Base-by-base conservation (phyloP, 2,329 filamentous ascomycete species). In the Fusarium begoniae region DNA sequence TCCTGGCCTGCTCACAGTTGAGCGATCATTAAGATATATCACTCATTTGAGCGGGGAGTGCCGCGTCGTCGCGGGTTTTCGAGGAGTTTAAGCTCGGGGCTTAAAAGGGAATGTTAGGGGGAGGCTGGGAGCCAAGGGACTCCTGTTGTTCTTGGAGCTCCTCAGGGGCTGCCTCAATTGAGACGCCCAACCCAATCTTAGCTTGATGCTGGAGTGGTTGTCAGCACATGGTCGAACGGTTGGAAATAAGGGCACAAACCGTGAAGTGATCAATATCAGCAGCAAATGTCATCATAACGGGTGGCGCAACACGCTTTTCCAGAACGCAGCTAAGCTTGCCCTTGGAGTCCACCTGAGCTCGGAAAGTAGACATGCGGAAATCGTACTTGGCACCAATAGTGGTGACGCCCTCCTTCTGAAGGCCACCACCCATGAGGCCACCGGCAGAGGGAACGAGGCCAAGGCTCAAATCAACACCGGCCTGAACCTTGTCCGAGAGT, bases 321-420 rank as follows among this genome's bases (percentile, higher is more conserved):
- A 98, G 86, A 80, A 98, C 86, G 82, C 94, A 96, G 84, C 93
- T 94, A 70, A 99, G 89, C 87, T 97, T 98, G 83, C 96, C 96
- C 82, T 94, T 92, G 80, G 95, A 97, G 85, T 99, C 96, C 78
- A 98, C 90, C 86, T 99, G 96, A 50, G 96, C 96, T 75, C 96
- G 92, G 91, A 98, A 98, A 57, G 94, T 96, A 63, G 94, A 96
- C 86, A 95, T 94, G 81, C 94, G 91, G 90, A 99, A 99, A 83
- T 98, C 96, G 85, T 99, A 99, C 86, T 99, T 99, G 82, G 95
- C 94, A 80, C 96, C 96, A 79, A 98, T 89, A 62, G 95, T 94
- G 61, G 97, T 95, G 70, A 94, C 89, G 63, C 96, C 96, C 83
- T 99, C 95, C 84, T 95, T 96, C 83, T 92, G 90, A 61, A 92